Evolutionary conservation across 1,284 basidiomycete species (phyloP).

Genomic region (Wallemia ichthyophaga): DNA sequence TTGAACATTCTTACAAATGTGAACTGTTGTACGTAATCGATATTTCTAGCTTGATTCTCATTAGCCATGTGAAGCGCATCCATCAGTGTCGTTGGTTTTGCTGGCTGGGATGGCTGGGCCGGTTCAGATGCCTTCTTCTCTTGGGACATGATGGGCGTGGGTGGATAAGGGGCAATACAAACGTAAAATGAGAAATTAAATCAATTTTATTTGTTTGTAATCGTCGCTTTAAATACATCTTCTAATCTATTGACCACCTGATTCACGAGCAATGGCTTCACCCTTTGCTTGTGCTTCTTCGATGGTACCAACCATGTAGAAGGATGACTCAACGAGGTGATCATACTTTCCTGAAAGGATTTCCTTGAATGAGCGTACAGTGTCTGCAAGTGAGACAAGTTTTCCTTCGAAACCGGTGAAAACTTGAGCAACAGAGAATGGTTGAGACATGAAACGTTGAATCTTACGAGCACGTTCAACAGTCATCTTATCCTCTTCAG

Average conservation of each 20-base stretch:
- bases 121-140: neutral
- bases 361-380: constrained; percentile 76
- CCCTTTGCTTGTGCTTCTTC: constrained; percentile 90
- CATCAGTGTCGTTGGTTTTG: neutral
- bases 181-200: too few species aligned
- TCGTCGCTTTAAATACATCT: neutral
- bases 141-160: too few species aligned
- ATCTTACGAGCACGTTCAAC: constrained; percentile 37
- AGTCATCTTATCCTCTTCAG: constrained; percentile 95
- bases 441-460: constrained; percentile 92
- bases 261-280: constrained; percentile 39
- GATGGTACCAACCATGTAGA: constrained; percentile 63
- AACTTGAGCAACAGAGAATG: constrained; percentile 95
- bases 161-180: too few species aligned
- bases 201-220: constrained; percentile 32
- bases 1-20: neutral
- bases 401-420: constrained; percentile 97
- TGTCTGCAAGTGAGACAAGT: constrained; percentile 76
- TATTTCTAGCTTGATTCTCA: neutral
- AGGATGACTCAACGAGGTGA: constrained; percentile 64
- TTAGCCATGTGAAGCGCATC: neutral
- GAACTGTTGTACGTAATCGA: neutral
- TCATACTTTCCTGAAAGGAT: constrained; percentile 76
- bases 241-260: neutral
- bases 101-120: too few species aligned